Evolutionary conservation across 805 yeast genomes (phyloP), one percentile per base, ranked within the genome.

Genomic region (Nakazawaea ishiwadae): DNA sequence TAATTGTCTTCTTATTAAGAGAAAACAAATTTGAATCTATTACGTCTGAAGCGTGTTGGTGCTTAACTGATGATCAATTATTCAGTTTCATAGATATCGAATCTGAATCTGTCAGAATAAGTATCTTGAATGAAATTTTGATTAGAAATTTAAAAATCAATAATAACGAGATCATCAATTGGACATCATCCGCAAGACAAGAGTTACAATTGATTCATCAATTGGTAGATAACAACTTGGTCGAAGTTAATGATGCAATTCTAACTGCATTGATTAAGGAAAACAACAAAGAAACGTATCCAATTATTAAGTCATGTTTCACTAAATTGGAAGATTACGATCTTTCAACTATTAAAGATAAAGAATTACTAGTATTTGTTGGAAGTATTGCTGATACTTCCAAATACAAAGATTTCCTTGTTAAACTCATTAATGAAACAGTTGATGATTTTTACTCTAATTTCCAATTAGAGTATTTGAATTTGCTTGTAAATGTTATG

Each of bases 21-120:
- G 27, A 14, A 23, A 20, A 29, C 4, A 29, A 31, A 40, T 37
- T 35, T 16, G 39, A 37, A 9, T 45, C 51, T 7, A 31, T 32
- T 10, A 42, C 42, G 11, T 33, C 40, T 14, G 39, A 47, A 10
- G 54, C 53, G 37, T 29, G 48, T n/a, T 62, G 66, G 66, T 42
- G 56, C 16, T 47, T 63, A 19, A 40, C 52, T 7, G 50, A 51
- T 23, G 51, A 46, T 3, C 37, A 44, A 6, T 45, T 53, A 16
- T 8, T 29, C n/a, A n/a, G 7, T 8, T 37, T 30, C 8, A 16
- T 23, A 18, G 12, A 30, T 4, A 21, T 31, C 11, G 18, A 21
- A 4, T 31, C 34, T 14, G 23, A 20, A n/a, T 4, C 12, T 3
- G 18, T 30, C 6, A 35, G 39, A 17, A 24, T 35, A 11, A 16